A percentile compares a stretch with the other conserved stretches of the same genome.
Evolutionary conservation across 2,329 filamentous ascomycete species (phyloP).

Genomic region (Berkeleyomyces basicola): DNA sequence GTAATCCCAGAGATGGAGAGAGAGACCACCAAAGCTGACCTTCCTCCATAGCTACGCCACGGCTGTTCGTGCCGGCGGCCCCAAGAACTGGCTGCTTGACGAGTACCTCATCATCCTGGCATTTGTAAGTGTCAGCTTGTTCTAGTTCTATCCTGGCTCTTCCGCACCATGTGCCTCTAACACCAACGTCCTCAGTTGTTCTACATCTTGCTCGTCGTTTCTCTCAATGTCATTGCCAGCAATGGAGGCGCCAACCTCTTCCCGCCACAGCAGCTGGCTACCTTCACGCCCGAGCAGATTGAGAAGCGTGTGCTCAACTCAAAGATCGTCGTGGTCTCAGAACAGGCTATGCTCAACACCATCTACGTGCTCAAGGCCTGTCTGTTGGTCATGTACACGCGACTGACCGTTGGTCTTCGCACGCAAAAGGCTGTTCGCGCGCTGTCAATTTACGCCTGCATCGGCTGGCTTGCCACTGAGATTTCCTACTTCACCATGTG

Average conservation of each 20-base stretch:
- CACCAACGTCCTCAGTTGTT: constrained; percentile 15
- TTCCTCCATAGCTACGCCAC: constrained; percentile 7
- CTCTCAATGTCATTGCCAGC: constrained; percentile 4
- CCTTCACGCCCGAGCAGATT: constrained; percentile 17
- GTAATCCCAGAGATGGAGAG: background rate
- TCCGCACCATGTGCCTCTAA: background rate
- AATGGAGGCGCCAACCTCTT: constrained; percentile 12
- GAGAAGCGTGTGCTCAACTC: constrained; percentile 32
- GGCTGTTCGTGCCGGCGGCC: constrained; percentile 9
- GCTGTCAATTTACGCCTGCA: constrained; percentile 29
- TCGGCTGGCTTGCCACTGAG: constrained; percentile 35
- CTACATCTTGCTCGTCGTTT: constrained; percentile 27
- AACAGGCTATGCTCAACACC: constrained; percentile 43
- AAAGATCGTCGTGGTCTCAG: constrained; percentile 45
- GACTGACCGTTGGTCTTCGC: constrained; percentile 26
- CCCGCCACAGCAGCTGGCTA: constrained; percentile 9
- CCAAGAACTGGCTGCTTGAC: constrained; percentile 12
- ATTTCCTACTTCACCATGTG: constrained; percentile 35
- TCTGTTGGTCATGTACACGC: constrained; percentile 33
- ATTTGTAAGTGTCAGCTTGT: constrained; percentile 7
- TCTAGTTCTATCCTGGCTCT: background rate
- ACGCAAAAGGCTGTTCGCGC: constrained; percentile 32
- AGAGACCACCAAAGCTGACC: background rate
- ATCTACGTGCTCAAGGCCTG: constrained; percentile 41
- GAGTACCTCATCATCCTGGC: constrained; percentile 10